Evolutionary conservation across 2,329 filamentous ascomycete genomes (phyloP), one percentile per base, ranked within the genome.

Genomic region (Thielaviopsis musarum): DNA sequence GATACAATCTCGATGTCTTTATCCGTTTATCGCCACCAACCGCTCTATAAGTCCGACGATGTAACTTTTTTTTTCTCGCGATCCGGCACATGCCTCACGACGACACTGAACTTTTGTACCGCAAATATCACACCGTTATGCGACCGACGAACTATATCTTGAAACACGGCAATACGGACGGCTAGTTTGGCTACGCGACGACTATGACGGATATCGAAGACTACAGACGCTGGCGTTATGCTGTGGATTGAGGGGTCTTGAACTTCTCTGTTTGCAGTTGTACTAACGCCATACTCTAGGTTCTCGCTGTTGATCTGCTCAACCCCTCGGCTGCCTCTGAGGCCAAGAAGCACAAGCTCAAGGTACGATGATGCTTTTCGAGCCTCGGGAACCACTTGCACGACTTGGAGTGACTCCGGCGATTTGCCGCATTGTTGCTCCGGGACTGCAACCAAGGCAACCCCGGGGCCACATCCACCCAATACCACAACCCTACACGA

Each of bases 311-410:
- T 83, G 93, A 98, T 84, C 91, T 98, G 73, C 87, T 98, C 79
- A 97, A 98, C 89, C 93, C 93, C 74, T 88, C 87, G 74, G 87
- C 91, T 78, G 88, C 89, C 78, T 85, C 91, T 77, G 93, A 98
- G 87, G 90, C 90, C 73, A 89, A 90, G 82, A 97, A 97, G 88
- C 93, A 98, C 88, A 98, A 98, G 89, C 89, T 98, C 77, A 98
- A 98, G 90, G 90, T 95, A 89, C 49, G 60, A 54, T 30, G 13
- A 24, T 26, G 52, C 24, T 54, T 54, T 28, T 54, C 17, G 52
- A 54, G 30, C 24, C 19, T 54, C 22, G 24, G 30, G 52, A n/a
- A 54, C 12, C 9, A 19, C 24, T 3, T 30, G 13, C 30, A 26
- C 55, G 48, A 51, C 22, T n/a, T 51, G 26, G 24, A 30, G 52